phyloP scores from a whole-genome alignment of 1,284 basidiomycete genomes.

The Apiotrichum veenhuisii region DNA sequence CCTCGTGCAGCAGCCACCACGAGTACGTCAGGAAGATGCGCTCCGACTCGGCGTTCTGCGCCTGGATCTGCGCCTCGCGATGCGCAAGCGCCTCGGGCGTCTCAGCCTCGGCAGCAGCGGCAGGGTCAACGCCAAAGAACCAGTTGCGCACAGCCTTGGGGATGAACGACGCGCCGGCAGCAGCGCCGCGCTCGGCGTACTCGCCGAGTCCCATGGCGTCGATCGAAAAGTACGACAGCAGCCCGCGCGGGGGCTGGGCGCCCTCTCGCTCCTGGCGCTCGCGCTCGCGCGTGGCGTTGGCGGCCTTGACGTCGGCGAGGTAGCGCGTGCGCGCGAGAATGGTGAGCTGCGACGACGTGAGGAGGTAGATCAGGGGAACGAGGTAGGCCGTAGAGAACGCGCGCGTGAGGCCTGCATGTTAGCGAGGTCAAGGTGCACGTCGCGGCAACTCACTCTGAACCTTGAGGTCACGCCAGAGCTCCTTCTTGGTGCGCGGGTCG shows the following conservation, averaged over 20 bases:
- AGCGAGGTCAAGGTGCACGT: background rate
- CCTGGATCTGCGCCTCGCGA: slow-evolving; percentile 20
- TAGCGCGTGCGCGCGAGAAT: slow-evolving; percentile 43
- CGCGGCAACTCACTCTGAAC: slow-evolving; percentile 40
- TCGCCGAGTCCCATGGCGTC: slow-evolving; percentile 35
- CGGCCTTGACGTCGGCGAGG: slow-evolving; percentile 35
- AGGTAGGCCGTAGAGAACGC: slow-evolving; percentile 46
- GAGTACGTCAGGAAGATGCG: slow-evolving; percentile 46
- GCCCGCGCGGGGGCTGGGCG: background rate
- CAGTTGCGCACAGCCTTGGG: slow-evolving; percentile 1
- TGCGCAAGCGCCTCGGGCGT: slow-evolving; percentile 5
- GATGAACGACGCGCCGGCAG: slow-evolving; percentile 5
- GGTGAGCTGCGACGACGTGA: slow-evolving; percentile 47
- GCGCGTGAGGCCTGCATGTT: slow-evolving; percentile 38
- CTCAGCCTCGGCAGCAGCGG: background rate
- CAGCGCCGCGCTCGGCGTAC: slow-evolving; percentile 20
- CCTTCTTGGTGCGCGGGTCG: slow-evolving; percentile 35
- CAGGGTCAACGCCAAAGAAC: slow-evolving; percentile 2
- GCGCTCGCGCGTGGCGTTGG: slow-evolving; percentile 9
- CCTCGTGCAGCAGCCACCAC: slow-evolving; percentile 50
- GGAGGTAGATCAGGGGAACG: slow-evolving; percentile 44
- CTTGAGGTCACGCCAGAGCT: slow-evolving; percentile 49
- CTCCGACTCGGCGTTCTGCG: slow-evolving; percentile 36
- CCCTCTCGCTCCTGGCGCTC: slow-evolving; percentile 4
- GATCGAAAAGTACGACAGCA: slow-evolving; percentile 30